Evolutionary conservation across 805 yeast species (phyloP).

Genomic region (Komagataella phaffii): DNA sequence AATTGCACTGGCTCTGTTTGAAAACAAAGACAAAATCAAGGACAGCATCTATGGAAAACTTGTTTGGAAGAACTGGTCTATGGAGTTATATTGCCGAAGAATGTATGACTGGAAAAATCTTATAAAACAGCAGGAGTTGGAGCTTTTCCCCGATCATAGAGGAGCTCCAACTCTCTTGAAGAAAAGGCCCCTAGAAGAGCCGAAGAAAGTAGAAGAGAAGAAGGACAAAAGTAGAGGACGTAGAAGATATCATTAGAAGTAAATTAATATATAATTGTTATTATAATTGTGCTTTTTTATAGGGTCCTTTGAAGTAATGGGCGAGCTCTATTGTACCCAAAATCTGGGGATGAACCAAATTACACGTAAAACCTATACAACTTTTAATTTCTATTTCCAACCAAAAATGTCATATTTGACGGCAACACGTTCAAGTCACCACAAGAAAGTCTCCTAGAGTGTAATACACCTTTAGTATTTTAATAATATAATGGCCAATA

Average conservation of each 20-base stretch:
- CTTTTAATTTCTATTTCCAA: too few relatives aligned
- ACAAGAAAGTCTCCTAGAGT: too few relatives aligned
- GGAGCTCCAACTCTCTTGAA: not conserved
- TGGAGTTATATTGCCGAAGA: slow-evolving; percentile 68
- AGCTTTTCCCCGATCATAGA: not conserved
- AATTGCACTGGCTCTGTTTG: slow-evolving; percentile 54
- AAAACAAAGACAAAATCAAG: slow-evolving; percentile 55
- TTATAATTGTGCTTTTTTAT: too few relatives aligned
- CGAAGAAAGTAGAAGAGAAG: not conserved
- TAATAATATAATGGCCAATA: too few relatives aligned
- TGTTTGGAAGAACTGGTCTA: slow-evolving; percentile 92
- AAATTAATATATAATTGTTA: too few relatives aligned
- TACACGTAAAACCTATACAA: too few relatives aligned
- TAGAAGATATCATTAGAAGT: not conserved
- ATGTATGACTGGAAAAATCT: slow-evolving; percentile 72
- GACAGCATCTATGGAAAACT: slow-evolving; percentile 76
- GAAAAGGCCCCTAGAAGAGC: not conserved
- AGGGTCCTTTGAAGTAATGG: too few relatives aligned
- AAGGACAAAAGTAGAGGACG: not conserved
- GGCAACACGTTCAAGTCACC: too few relatives aligned
- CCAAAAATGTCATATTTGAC: too few relatives aligned
- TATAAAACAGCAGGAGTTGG: slow-evolving; percentile 36
- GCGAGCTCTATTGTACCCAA: too few relatives aligned
- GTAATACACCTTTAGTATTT: too few relatives aligned
- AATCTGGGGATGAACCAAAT: too few relatives aligned